Conservation (phyloP, 2,329 filamentous ascomycete species). For the Fusarium sp. region DNA sequence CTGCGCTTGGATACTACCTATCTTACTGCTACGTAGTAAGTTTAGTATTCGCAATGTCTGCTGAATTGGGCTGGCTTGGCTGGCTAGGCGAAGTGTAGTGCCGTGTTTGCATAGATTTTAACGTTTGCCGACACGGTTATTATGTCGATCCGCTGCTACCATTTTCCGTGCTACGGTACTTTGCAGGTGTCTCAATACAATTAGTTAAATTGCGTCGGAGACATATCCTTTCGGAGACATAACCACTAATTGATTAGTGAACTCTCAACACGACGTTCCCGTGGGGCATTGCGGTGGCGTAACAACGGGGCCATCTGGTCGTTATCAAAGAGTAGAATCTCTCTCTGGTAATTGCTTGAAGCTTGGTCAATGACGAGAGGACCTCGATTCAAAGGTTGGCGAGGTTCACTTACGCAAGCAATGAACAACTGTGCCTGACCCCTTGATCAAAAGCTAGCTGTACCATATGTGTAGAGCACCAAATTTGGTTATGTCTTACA, state of each 20-base stretch:
- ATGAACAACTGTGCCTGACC: background rate
- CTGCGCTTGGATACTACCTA: conserved; percentile 21
- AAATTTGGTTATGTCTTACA: conserved; percentile 4
- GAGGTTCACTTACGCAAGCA: background rate
- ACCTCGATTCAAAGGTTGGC: too few relatives aligned
- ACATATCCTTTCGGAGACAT: conserved; percentile 4
- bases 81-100: conserved; percentile 39
- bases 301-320: conserved; percentile 7
- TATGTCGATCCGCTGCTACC: conserved; percentile 27
- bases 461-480: background rate
- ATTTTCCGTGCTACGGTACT: conserved; percentile 1
- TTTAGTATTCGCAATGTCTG: conserved; percentile 9
- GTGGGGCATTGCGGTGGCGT: conserved; percentile 1
- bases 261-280: conserved; percentile 12
- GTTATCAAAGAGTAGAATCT: background rate
- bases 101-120: conserved; percentile 35
- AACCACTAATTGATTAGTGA: conserved; percentile 8
- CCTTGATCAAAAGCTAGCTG: background rate
- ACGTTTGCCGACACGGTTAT: conserved; percentile 18
- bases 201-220: conserved; percentile 36
- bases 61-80: conserved; percentile 32
- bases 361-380: background rate
- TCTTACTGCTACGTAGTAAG: conserved; percentile 7
- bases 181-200: conserved; percentile 4
- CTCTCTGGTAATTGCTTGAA: background rate